These are phyloP conservation scores for Raffaelea arxii DNA, from an alignment of 2,329 filamentous ascomycete genomes.

Conservation along the genomic window DNA sequence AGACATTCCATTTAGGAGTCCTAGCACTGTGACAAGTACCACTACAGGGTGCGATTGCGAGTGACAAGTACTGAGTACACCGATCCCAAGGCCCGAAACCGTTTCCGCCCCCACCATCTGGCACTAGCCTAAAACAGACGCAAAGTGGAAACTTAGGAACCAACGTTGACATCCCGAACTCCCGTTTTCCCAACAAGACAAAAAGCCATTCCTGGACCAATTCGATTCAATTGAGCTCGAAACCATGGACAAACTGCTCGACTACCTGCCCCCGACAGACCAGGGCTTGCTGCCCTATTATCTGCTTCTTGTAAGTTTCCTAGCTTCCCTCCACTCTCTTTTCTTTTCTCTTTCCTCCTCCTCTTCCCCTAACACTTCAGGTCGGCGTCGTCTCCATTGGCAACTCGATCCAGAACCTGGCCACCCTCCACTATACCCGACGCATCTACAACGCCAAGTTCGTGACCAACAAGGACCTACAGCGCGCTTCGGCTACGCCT, in stretches of 20 bases:
- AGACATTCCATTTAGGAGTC: too few relatives aligned
- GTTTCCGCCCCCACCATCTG: too few relatives aligned
- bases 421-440: slow-evolving; percentile 70
- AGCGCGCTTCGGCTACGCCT: slow-evolving; percentile 19
- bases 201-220: too few relatives aligned
- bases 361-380: slow-evolving; percentile 32
- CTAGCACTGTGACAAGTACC: too few relatives aligned
- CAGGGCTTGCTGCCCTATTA: slow-evolving; percentile 50
- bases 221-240: too few relatives aligned
- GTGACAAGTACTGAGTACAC: too few relatives aligned
- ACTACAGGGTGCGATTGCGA: too few relatives aligned
- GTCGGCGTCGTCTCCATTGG: slow-evolving; percentile 72
- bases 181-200: too few relatives aligned
- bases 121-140: too few relatives aligned
- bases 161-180: too few relatives aligned
- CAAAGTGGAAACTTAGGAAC: too few relatives aligned
- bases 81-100: too few relatives aligned
- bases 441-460: slow-evolving; percentile 70
- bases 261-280: slow-evolving; percentile 34
- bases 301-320: slow-evolving; percentile 40
- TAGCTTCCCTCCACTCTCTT: neutral
- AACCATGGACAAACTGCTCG: slow-evolving; percentile 34
- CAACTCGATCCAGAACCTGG: slow-evolving; percentile 79
- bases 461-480: slow-evolving; percentile 38
- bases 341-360: slow-evolving; percentile 37